A percentile compares a stretch with the other conserved stretches of the same genome.
phyloP scores from a whole-genome alignment of 2,329 filamentous ascomycete genomes.

The Tolypocladium tropicale region DNA sequence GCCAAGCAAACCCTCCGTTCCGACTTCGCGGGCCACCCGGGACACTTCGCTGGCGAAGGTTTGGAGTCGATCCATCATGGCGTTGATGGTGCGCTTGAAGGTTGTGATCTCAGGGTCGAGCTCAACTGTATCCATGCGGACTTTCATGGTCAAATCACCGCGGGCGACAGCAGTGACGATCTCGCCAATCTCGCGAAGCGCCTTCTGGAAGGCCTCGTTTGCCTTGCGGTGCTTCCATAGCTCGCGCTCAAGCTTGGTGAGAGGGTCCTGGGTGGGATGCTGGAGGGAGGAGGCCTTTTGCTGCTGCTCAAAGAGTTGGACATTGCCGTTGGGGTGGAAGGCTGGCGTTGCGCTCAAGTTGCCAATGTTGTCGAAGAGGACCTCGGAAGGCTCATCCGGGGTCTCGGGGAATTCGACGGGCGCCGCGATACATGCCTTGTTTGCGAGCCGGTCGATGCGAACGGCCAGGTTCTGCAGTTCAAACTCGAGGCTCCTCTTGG shows the following conservation, averaged over 20 bases:
- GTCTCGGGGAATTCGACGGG: constrained; percentile 63
- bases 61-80: constrained; percentile 97
- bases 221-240: constrained; percentile 95
- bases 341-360: constrained; percentile 33
- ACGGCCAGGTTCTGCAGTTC: constrained; percentile 72
- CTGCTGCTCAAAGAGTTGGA: constrained; percentile 77
- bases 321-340: constrained; percentile 54
- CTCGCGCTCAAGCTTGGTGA: constrained; percentile 82
- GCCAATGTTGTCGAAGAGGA: constrained; percentile 50
- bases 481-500: constrained; percentile 70
- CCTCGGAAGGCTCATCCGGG: constrained; percentile 63
- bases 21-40: constrained; percentile 86
- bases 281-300: constrained; percentile 70
- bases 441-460: constrained; percentile 74
- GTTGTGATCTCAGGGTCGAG: constrained; percentile 97
- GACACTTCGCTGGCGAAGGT: constrained; percentile 96
- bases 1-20: constrained; percentile 87
- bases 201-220: constrained; percentile 97
- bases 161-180: constrained; percentile 95
- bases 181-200: constrained; percentile 88
- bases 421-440: constrained; percentile 54
- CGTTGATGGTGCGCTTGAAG: constrained; percentile 97
- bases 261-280: constrained; percentile 75
- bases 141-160: constrained; percentile 93
- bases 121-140: constrained; percentile 88